Percentiles rank a stretch among this genome's conserved stretches.
Conservation (phyloP, 2,329 filamentous ascomycete genomes). For the Fusarium sp. region DNA sequence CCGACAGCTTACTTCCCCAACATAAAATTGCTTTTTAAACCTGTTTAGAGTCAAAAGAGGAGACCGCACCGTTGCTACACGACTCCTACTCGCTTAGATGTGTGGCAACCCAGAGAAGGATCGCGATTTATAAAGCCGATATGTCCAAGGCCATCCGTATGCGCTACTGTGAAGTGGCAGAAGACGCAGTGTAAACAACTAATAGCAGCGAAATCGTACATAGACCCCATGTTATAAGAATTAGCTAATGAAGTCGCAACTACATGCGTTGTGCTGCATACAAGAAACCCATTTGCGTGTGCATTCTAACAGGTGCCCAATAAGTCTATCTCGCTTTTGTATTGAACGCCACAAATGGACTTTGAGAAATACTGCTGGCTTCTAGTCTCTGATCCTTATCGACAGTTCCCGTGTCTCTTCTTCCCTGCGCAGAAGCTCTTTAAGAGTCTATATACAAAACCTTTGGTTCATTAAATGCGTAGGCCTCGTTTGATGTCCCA, state of each 20-base stretch:
- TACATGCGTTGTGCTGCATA: neutral
- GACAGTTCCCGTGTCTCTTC: neutral
- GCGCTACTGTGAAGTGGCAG: neutral
- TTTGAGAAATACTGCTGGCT: neutral
- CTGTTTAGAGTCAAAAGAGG: conserved; percentile 7
- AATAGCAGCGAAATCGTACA: neutral
- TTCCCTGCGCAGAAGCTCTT: neutral
- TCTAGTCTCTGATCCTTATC: neutral
- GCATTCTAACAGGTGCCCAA: neutral
- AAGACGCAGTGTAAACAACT: neutral
- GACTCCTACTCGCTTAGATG: neutral
- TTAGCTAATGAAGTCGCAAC: neutral
- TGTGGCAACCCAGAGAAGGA: neutral
- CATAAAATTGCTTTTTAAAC: conserved; percentile 3
- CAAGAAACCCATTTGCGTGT: neutral
- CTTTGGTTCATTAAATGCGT: neutral
- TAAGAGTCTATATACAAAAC: neutral
- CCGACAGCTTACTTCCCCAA: neutral
- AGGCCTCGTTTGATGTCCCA: no score
- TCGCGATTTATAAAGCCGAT: neutral
- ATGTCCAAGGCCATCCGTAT: neutral
- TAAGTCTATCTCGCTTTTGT: neutral
- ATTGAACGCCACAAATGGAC: neutral
- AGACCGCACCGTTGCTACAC: neutral
- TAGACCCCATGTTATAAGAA: neutral